These are phyloP conservation scores for Abelmoschus esculentus DNA, from an alignment of 345 rosid genomes.

Conservation along the genomic window DNA sequence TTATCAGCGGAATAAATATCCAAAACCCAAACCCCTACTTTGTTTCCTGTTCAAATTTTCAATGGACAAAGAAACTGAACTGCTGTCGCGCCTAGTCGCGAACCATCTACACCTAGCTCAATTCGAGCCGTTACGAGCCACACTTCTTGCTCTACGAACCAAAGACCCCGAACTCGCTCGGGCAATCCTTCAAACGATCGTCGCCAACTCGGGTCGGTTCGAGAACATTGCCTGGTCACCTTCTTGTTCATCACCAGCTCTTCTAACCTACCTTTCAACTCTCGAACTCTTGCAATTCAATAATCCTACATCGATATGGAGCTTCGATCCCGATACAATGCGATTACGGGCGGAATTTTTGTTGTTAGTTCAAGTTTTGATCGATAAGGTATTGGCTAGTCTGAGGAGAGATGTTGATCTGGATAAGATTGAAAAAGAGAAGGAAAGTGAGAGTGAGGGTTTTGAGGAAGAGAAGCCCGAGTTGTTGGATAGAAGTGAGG, in stretches of 20 bases:
- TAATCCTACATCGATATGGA: constrained; percentile 59
- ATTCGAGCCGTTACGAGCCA: constrained; percentile 87
- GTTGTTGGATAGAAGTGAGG: constrained; percentile 23
- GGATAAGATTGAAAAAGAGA: constrained; percentile 29
- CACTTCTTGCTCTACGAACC: constrained; percentile 61
- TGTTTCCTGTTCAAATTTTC: neutral
- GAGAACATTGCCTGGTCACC: constrained; percentile 65
- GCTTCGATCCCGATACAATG: constrained; percentile 54
- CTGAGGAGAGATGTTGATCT: constrained; percentile 27
- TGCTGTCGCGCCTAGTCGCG: constrained; percentile 76
- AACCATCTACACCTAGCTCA: constrained; percentile 87
- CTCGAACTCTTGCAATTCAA: constrained; percentile 59
- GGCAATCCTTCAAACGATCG: constrained; percentile 69
- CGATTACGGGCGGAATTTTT: constrained; percentile 71
- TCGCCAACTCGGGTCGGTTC: constrained; percentile 66
- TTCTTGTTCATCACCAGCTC: constrained; percentile 70
- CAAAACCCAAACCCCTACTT: neutral
- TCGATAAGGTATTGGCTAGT: constrained; percentile 36
- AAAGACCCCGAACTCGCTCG: constrained; percentile 62
- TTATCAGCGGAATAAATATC: neutral
- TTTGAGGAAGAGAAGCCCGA: constrained; percentile 21
- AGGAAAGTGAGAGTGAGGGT: constrained; percentile 27
- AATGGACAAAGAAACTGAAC: constrained; percentile 77
- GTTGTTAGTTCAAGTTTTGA: constrained; percentile 56
- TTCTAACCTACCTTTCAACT: constrained; percentile 57